Evolutionary conservation across 352 stramenopile genomes (phyloP), one percentile per base, ranked within the genome.

Genomic region (Saprolegnia diclina): DNA sequence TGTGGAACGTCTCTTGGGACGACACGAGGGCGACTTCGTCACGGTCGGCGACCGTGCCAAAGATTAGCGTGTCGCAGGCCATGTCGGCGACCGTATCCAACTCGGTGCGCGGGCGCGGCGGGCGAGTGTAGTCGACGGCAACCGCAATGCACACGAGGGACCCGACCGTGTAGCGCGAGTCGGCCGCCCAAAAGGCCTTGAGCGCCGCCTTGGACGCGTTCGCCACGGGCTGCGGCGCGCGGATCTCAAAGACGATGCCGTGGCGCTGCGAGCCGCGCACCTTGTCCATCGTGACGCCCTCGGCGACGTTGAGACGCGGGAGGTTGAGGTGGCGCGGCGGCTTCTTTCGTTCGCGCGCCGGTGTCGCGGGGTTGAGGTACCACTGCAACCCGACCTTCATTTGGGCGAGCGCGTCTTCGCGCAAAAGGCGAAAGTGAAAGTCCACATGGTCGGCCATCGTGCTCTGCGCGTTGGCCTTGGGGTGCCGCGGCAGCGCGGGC

Each of bases 361-460:
- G 40, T 21, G 54, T 66, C 50, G 19, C 5, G 21, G 68, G 68
- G 35, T 59, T 19, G 11, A 74, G 53, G 6, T 55, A 56, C 72
- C 68, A 77, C 46, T 77, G 72, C 10, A 77, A 44, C 11, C 72
- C 72, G 9, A 68, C 67, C 18, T 64, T 62, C 29, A 77, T 71
- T 37, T 74, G 72, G 5, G 68, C 72, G 11, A 77, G 29, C 24
- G 65, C 70, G 53, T 77, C 72, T 48, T 77, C 72, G n/a, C 72
- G 68, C 40, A 77, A 16, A 7, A 74, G 57, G 13, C 72, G 72
- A 42, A 69, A 77, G 65, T 77, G 69, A 32, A 77, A 65, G 22
- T 72, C 67, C 24, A 77, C 7, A 35, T 73, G 71, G 18, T 18
- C 57, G 16, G 57, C 52, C 52, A 75, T 57, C 42, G 42, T 48